phyloP scores from a whole-genome alignment of 257 asterid genomes.

The Phtheirospermum japonicum region DNA sequence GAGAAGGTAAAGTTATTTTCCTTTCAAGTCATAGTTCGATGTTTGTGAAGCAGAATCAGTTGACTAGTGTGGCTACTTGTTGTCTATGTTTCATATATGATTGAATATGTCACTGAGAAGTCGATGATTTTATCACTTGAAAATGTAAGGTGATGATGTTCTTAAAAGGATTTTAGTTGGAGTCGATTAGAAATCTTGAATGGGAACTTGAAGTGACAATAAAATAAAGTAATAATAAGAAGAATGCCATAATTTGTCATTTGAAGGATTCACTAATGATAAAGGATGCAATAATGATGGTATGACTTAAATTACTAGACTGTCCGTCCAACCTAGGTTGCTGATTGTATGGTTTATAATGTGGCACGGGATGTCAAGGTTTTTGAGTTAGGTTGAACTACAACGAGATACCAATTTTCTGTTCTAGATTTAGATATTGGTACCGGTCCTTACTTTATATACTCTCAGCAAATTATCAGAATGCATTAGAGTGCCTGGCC shows the following conservation, averaged over 20 bases:
- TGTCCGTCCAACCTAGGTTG: conserved; percentile 1
- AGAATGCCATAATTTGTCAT: background rate
- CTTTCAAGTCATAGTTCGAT: conserved; percentile 10
- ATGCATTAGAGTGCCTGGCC: conserved; percentile 7
- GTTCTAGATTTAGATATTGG: conserved; percentile 17
- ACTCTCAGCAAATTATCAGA: conserved; percentile 18
- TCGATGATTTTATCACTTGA: conserved; percentile 14
- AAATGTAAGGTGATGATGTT: conserved; percentile 14
- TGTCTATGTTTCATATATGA: conserved; percentile 12
- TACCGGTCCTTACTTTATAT: background rate
- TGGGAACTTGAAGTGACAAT: conserved; percentile 15
- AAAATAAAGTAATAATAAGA: background rate
- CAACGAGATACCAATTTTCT: background rate
- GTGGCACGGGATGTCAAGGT: background rate
- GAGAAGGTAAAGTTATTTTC: conserved; percentile 49
- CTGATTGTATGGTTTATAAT: background rate
- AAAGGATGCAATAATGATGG: background rate
- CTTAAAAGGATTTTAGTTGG: background rate
- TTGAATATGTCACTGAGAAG: conserved; percentile 10
- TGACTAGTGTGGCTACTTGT: conserved; percentile 2
- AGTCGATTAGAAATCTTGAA: conserved; percentile 13
- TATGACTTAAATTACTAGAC: background rate
- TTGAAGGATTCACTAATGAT: conserved; percentile 17
- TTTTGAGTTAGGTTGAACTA: conserved; percentile 18
- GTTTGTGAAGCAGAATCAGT: conserved; percentile 22